Evolutionary conservation across 345 rosid species (phyloP).

Genomic region (Rubroshorea leprosula): DNA sequence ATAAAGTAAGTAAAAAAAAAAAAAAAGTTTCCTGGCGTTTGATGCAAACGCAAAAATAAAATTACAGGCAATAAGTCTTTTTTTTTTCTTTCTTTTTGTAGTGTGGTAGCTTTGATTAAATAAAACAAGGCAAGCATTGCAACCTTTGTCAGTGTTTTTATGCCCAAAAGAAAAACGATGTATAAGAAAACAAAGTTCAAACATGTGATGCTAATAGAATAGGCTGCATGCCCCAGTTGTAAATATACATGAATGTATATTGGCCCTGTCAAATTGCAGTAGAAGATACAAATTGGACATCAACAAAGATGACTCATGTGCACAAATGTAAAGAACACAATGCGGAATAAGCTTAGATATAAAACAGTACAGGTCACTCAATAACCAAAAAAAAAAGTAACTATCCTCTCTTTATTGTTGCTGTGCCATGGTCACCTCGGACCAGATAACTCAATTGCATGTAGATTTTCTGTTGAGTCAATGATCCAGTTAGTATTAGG

Average conservation of each 20-base stretch:
- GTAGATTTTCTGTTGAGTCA: conserved; percentile 86
- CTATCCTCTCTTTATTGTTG: conserved; percentile 27
- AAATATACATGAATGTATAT: conserved; percentile 1
- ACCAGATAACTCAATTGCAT: conserved; percentile 90
- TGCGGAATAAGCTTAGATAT: conserved; percentile 33
- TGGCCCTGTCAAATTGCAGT: conserved; percentile 20
- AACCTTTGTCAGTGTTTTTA: no score
- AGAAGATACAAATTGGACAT: conserved; percentile 29
- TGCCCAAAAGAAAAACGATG: no score
- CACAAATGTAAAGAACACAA: conserved; percentile 53
- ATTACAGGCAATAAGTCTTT: no score
- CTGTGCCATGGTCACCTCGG: conserved; percentile 56
- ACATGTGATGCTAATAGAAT: conserved; percentile 7
- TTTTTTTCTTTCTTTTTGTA: no score
- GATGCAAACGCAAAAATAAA: no score
- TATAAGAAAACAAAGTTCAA: conserved; percentile 4
- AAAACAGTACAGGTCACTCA: conserved; percentile 28
- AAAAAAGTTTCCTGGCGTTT: no score
- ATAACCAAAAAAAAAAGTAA: conserved; percentile 12
- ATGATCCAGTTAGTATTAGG: conserved; percentile 80
- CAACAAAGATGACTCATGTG: conserved; percentile 36
- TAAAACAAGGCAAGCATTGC: no score
- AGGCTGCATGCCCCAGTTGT: conserved; percentile 15
- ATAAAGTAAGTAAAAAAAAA: no score
- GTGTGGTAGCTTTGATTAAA: no score